Percentiles rank a stretch among this genome's conserved stretches.
These are phyloP conservation scores for Corniculantispora saksenae DNA, from an alignment of 2,329 filamentous ascomycete species.

Conservation along the genomic window DNA sequence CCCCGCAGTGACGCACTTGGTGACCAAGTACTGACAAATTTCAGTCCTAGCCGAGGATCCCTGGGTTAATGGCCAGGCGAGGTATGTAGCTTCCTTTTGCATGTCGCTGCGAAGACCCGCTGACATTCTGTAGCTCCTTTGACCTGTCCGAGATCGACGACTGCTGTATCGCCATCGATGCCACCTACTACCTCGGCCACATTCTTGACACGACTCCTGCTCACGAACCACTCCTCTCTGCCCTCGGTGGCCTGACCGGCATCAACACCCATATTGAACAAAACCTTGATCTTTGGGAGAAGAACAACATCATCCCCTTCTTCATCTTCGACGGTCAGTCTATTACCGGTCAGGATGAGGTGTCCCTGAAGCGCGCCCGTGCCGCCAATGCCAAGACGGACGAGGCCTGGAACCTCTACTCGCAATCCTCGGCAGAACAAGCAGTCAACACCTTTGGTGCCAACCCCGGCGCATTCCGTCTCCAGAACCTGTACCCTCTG, in stretches of 20 bases:
- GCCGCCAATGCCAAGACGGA: conserved; percentile 71
- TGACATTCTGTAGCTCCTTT: conserved; percentile 48
- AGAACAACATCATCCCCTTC: conserved; percentile 70
- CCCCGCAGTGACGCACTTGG: neutral
- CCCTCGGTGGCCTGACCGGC: conserved; percentile 84
- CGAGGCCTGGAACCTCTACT: conserved; percentile 85
- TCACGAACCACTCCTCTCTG: conserved; percentile 85
- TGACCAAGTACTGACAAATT: neutral
- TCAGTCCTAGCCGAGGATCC: conserved; percentile 40
- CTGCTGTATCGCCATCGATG: conserved; percentile 80
- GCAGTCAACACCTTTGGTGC: conserved; percentile 83
- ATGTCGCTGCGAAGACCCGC: too few relatives aligned
- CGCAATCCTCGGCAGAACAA: conserved; percentile 73
- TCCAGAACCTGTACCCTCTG: conserved; percentile 73
- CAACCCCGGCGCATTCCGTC: conserved; percentile 69
- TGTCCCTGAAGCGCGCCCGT: conserved; percentile 63
- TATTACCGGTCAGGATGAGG: conserved; percentile 72
- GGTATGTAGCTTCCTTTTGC: conserved; percentile 23
- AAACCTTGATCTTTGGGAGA: conserved; percentile 73
- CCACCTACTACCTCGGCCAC: conserved; percentile 81
- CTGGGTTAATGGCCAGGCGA: conserved; percentile 40
- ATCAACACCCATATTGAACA: conserved; percentile 73
- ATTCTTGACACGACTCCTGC: conserved; percentile 70
- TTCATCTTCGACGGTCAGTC: conserved; percentile 93
- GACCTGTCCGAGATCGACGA: conserved; percentile 72